These are phyloP conservation scores for Brassica rapa DNA, from an alignment of 345 rosid genomes.

Conservation along the genomic window DNA sequence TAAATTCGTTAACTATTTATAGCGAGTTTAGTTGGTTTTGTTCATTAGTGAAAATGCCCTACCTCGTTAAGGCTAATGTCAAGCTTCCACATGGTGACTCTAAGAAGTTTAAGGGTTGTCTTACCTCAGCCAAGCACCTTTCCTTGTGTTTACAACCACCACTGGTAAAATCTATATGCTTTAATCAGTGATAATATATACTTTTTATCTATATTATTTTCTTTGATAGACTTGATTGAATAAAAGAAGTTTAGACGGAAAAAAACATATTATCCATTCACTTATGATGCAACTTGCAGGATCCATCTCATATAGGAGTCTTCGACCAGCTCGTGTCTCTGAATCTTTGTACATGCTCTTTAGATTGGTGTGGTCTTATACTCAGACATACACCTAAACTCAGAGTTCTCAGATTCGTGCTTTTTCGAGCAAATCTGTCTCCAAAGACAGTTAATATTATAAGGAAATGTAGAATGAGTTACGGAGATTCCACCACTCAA, in stretches of 20 bases:
- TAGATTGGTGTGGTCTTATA: not conserved
- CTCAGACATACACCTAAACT: slow-evolving; percentile 21
- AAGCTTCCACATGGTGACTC: not conserved
- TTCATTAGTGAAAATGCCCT: not conserved
- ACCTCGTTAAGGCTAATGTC: not conserved
- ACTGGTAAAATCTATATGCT: not conserved
- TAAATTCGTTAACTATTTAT: not conserved
- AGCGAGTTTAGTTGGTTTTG: not conserved
- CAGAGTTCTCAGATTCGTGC: slow-evolving; percentile 8
- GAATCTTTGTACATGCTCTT: slow-evolving; percentile 4
- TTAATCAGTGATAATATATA: not conserved
- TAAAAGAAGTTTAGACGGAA: not conserved
- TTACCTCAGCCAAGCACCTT: not conserved
- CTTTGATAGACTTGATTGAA: not conserved
- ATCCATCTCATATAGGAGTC: not conserved
- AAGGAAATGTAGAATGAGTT: not conserved
- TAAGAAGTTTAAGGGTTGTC: not conserved
- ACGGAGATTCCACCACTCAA: not conserved
- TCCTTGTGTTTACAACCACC: not conserved
- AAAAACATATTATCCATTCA: not conserved
- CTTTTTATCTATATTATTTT: no score
- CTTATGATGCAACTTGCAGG: not conserved
- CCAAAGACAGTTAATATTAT: not conserved
- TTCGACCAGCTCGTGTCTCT: slow-evolving; percentile 19
- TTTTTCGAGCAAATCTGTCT: not conserved